phyloP scores from a whole-genome alignment of 805 yeast genomes.

The Kodamaea lidongshanica region DNA sequence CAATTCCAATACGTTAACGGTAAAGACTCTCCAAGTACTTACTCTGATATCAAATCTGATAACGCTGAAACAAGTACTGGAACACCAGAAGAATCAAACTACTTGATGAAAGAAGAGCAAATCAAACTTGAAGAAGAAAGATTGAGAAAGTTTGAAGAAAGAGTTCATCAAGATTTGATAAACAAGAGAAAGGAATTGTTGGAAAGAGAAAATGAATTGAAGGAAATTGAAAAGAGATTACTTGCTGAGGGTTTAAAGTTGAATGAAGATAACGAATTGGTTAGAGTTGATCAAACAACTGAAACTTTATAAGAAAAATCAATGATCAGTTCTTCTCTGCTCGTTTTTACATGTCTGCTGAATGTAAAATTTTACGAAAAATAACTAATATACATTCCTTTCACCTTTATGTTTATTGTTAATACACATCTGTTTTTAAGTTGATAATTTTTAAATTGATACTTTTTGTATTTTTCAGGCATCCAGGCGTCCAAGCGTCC shows the following conservation, averaged over 20 bases:
- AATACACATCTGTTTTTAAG: too few species aligned
- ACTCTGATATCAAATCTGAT: slow-evolving; percentile 4
- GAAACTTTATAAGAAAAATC: not conserved
- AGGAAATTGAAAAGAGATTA: slow-evolving; percentile 69
- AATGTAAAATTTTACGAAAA: too few species aligned
- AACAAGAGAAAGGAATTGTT: slow-evolving; percentile 75
- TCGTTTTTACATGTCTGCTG: too few species aligned
- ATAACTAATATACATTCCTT: too few species aligned
- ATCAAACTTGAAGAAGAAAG: slow-evolving; percentile 85
- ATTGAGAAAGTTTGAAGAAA: slow-evolving; percentile 75
- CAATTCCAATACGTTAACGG: slow-evolving; percentile 35
- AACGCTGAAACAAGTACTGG: slow-evolving; percentile 7
- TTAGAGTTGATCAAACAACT: slow-evolving; percentile 18
- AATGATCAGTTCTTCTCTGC: too few species aligned
- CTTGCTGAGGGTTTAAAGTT: slow-evolving; percentile 49
- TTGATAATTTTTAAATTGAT: too few species aligned
- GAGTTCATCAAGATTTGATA: slow-evolving; percentile 81
- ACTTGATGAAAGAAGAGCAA: slow-evolving; percentile 74
- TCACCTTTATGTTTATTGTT: too few species aligned
- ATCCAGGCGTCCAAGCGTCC: too few species aligned
- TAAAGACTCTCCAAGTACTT: slow-evolving; percentile 8
- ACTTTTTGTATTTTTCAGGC: too few species aligned
- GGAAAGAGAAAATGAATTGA: slow-evolving; percentile 78
- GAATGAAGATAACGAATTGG: slow-evolving; percentile 32
- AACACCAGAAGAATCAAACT: slow-evolving; percentile 16